Evolutionary conservation across 768 basidiomycete genomes (phyloP).

Genomic region (Nidularia pulvinata): DNA sequence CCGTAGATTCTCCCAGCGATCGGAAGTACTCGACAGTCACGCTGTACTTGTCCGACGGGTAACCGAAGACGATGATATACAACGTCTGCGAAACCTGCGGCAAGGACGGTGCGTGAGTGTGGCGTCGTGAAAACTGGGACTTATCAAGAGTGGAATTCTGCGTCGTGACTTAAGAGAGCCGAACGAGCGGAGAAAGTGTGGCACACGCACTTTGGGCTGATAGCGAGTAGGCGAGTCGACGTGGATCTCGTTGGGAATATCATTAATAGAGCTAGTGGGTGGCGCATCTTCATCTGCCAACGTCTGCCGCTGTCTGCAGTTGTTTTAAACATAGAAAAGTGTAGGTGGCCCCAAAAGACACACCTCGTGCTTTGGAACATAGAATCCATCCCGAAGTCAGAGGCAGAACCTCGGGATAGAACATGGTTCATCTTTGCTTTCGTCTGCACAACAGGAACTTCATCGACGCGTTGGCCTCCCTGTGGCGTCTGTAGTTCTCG

Average conservation of each 20-base stretch:
- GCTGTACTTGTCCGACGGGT: conserved; percentile 78
- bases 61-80: conserved; percentile 87
- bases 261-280: conserved; percentile 72
- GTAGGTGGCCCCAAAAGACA: conserved; percentile 8
- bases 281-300: conserved; percentile 81
- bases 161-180: conserved; percentile 3
- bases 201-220: conserved; percentile 40
- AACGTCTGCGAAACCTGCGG: conserved; percentile 35
- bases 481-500: conserved; percentile 32
- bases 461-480: conserved; percentile 65
- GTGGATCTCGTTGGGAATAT: conserved; percentile 63
- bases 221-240: conserved; percentile 40
- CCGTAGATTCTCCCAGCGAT: conserved; percentile 69
- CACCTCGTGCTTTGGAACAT: conserved; percentile 80
- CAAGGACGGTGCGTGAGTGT: conserved; percentile 22
- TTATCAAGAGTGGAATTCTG: conserved; percentile 38
- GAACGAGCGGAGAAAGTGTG: conserved; percentile 1
- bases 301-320: conserved; percentile 53
- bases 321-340: background rate
- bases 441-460: conserved; percentile 73
- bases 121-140: conserved; percentile 34
- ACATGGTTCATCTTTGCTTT: conserved; percentile 81
- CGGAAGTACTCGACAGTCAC: conserved; percentile 74
- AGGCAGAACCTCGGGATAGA: conserved; percentile 59
- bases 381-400: conserved; percentile 82